phyloP scores from a whole-genome alignment of 2,329 filamentous ascomycete species.

The Fusarium pseudoanthophilum region DNA sequence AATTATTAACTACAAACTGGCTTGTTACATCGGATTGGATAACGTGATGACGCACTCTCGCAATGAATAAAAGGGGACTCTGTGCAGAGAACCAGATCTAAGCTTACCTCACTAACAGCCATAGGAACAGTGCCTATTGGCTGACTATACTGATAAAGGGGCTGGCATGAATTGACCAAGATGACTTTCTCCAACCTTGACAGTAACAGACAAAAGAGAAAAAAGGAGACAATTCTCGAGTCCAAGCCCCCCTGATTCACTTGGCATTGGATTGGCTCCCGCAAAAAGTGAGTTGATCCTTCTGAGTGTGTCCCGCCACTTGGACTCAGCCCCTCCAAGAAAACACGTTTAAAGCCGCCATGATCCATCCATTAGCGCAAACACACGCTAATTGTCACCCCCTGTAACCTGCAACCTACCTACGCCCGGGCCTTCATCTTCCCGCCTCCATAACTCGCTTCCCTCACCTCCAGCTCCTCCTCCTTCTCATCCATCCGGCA shows the following conservation, averaged over 20 bases:
- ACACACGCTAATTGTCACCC: background rate
- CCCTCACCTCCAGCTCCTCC: slow-evolving; percentile 1
- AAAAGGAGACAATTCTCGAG: slow-evolving; percentile 5
- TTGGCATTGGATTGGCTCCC: slow-evolving; percentile 18
- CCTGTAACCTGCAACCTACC: slow-evolving; percentile 6
- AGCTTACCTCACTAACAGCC: background rate
- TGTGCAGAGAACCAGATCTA: slow-evolving; percentile 1
- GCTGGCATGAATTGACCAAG: background rate
- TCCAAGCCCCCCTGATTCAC: slow-evolving; percentile 25
- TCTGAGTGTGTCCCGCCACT: slow-evolving; percentile 14
- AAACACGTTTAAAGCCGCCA: slow-evolving; percentile 26
- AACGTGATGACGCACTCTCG: slow-evolving; percentile 1
- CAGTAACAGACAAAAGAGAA: background rate
- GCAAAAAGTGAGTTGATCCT: background rate
- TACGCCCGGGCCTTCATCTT: slow-evolving; percentile 22
- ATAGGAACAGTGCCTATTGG: slow-evolving; percentile 17
- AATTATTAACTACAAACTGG: background rate
- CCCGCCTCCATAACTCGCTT: slow-evolving; percentile 27
- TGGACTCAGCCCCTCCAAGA: background rate
- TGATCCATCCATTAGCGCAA: background rate
- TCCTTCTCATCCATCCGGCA: background rate
- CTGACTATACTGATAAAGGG: slow-evolving; percentile 1
- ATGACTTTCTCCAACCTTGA: background rate
- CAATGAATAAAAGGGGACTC: background rate
- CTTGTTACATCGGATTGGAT: background rate